Evolutionary conservation across 352 stramenopile genomes (phyloP).

Genomic region (Stephanocyclus meneghinianus): DNA sequence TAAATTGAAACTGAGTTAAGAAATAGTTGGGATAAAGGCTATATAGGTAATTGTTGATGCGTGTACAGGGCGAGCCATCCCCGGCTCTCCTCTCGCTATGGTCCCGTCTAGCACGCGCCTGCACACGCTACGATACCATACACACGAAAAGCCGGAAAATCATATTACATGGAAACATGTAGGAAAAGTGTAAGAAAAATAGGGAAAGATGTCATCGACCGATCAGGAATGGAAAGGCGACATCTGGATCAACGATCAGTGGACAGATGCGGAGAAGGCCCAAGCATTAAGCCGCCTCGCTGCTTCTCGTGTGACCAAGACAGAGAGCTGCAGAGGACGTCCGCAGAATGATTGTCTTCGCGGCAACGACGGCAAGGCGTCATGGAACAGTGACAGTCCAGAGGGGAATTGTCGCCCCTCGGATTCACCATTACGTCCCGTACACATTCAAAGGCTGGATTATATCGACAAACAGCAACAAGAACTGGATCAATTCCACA

Average conservation of each 20-base stretch:
- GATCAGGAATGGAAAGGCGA: slow-evolving; percentile 27
- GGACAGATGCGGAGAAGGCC: slow-evolving; percentile 47
- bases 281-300: slow-evolving; percentile 22
- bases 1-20: too few species aligned
- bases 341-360: neutral
- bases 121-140: too few species aligned
- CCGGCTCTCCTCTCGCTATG: too few species aligned
- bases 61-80: too few species aligned
- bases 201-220: neutral
- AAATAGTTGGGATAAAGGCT: too few species aligned
- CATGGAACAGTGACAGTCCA: neutral
- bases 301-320: neutral
- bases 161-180: too few species aligned
- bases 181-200: too few species aligned
- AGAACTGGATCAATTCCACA: slow-evolving; percentile 30
- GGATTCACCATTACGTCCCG: neutral
- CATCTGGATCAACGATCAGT: slow-evolving; percentile 54
- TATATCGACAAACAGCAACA: slow-evolving; percentile 14
- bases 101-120: too few species aligned
- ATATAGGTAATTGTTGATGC: too few species aligned
- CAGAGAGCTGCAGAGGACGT: slow-evolving; percentile 3
- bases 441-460: slow-evolving; percentile 1
- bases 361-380: neutral
- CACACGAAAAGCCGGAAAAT: too few species aligned
- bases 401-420: neutral